A percentile compares a stretch with the other conserved stretches of the same genome.
Evolutionary conservation across 108 stramenopile genomes (phyloP).

Genomic region (Pseudonitzschia multiseries): DNA sequence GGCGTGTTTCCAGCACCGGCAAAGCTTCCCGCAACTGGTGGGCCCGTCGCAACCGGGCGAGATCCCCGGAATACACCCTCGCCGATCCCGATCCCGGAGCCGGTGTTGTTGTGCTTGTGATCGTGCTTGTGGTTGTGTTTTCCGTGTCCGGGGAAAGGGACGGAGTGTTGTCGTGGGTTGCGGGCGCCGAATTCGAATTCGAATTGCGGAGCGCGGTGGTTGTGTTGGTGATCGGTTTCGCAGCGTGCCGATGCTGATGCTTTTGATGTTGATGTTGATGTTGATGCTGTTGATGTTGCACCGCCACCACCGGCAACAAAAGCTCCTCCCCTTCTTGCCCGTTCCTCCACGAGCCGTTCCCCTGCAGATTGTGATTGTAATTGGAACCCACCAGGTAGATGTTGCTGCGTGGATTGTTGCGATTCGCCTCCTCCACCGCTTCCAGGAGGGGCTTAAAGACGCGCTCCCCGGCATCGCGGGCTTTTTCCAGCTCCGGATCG

Average conservation of each 20-base stretch:
- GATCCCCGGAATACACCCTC: constrained; percentile 25
- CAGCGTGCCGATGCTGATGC: too few species aligned
- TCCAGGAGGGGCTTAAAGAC: background rate
- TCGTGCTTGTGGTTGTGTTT: background rate
- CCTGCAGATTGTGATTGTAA: constrained; percentile 1
- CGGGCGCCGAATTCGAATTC: too few species aligned
- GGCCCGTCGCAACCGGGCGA: constrained; percentile 39
- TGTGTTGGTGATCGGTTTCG: too few species aligned
- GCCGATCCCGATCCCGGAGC: background rate
- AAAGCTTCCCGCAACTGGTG: constrained; percentile 39
- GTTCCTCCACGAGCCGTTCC: constrained; percentile 8
- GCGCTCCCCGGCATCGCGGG: constrained; percentile 37
- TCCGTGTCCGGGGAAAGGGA: background rate
- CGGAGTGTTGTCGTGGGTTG: too few species aligned
- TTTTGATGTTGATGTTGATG: too few species aligned
- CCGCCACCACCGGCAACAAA: too few species aligned
- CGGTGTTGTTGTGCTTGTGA: background rate
- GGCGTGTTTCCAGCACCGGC: constrained; percentile 70
- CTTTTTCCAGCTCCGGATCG: constrained; percentile 62
- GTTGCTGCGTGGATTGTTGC: background rate
- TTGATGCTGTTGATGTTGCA: too few species aligned
- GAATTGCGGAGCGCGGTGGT: too few species aligned
- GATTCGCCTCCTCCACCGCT: background rate
- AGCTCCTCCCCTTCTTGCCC: constrained; percentile 5
- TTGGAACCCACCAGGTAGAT: constrained; percentile 7